phyloP scores from a whole-genome alignment of 345 rosid genomes.

The Hypericum perforatum region DNA sequence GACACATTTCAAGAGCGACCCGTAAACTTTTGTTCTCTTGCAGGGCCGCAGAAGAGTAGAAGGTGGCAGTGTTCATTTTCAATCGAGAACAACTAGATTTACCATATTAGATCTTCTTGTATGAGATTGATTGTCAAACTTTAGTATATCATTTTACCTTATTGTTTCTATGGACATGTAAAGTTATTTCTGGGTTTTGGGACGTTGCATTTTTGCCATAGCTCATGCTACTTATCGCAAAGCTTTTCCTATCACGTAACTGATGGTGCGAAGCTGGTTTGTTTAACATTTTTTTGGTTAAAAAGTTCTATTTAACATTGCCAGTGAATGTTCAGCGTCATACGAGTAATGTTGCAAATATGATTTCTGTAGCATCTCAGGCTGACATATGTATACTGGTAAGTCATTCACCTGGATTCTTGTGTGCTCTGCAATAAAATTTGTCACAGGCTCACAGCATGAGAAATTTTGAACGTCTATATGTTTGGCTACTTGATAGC shows the following conservation, averaged over 20 bases:
- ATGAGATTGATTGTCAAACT: conserved; percentile 11
- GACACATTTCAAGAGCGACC: too few species aligned
- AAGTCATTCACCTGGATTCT: conserved; percentile 14
- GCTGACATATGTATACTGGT: conserved; percentile 97
- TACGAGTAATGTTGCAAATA: conserved; percentile 94
- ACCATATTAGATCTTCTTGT: conserved; percentile 99
- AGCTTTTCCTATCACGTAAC: too few species aligned
- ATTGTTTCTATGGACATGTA: background rate
- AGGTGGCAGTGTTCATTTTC: conserved; percentile 98
- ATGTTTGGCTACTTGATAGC: conserved; percentile 30
- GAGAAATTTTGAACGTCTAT: background rate
- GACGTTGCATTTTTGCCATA: too few species aligned
- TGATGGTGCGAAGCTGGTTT: too few species aligned
- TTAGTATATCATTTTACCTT: background rate
- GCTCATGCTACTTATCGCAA: background rate
- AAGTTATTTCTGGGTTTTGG: too few species aligned
- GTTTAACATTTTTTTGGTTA: too few species aligned
- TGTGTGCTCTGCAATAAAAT: too few species aligned
- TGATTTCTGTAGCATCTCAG: conserved; percentile 98
- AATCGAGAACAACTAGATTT: conserved; percentile 85
- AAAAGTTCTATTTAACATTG: too few species aligned
- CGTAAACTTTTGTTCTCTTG: background rate
- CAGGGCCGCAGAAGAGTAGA: conserved; percentile 97
- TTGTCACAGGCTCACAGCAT: too few species aligned
- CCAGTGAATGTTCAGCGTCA: conserved; percentile 56